Percentiles rank a stretch among this genome's conserved stretches.
These are phyloP conservation scores for Cryoendolithus antarcticus DNA, from an alignment of 2,329 filamentous ascomycete species.

Conservation along the genomic window DNA sequence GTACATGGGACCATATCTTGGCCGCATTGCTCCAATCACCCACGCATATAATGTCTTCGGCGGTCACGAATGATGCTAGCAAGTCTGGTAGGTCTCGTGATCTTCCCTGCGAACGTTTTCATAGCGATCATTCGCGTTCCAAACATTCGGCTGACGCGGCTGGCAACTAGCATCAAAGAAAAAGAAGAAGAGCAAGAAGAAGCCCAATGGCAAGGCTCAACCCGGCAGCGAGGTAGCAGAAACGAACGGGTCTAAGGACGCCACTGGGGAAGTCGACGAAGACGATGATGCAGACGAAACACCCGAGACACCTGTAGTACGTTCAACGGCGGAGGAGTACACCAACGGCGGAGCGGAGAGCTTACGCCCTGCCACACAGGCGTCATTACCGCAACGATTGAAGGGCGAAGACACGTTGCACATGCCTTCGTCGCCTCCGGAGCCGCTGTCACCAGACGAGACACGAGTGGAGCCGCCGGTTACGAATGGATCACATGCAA, in stretches of 20 bases:
- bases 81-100: no score
- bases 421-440: constrained; percentile 16
- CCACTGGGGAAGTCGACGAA: constrained; percentile 27
- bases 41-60: no score
- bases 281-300: constrained; percentile 29
- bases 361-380: constrained; percentile 7
- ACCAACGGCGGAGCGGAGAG: background rate
- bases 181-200: constrained; percentile 49
- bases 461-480: constrained; percentile 8
- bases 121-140: background rate
- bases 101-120: background rate
- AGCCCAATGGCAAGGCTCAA: constrained; percentile 34
- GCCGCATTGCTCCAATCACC: no score
- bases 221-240: constrained; percentile 25
- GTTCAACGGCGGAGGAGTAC: background rate
- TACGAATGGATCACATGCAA: constrained; percentile 13
- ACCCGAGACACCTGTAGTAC: constrained; percentile 6
- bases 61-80: no score
- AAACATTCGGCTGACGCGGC: constrained; percentile 10
- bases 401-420: constrained; percentile 13
- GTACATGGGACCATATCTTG: no score
- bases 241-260: constrained; percentile 22
- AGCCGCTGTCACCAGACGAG: constrained; percentile 10
- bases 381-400: constrained; percentile 8
- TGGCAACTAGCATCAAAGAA: constrained; percentile 27